phyloP scores from a whole-genome alignment of 73 alveolate genomes.

The Effrenium voratum region DNA sequence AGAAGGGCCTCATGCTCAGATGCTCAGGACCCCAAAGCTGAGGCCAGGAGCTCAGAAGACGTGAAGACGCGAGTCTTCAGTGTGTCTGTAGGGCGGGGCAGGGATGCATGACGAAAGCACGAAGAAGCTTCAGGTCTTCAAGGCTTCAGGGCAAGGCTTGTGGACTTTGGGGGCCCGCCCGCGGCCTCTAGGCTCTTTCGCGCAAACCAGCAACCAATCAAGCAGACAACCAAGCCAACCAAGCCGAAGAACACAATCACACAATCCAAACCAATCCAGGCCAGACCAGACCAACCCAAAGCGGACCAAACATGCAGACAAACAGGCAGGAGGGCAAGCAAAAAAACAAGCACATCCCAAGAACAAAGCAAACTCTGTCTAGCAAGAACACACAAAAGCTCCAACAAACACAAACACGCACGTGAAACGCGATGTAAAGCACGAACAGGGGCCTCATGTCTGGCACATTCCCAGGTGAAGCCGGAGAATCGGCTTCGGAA shows the following conservation, averaged over 20 bases:
- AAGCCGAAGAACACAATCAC: not conserved
- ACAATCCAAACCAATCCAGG: not conserved
- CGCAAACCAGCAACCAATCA: not conserved
- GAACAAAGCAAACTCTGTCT: not conserved
- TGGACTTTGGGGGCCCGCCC: not conserved
- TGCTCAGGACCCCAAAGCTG: not conserved
- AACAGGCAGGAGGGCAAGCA: not conserved
- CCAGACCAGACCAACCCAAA: not conserved
- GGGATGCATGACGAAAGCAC: not conserved
- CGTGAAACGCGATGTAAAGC: not conserved
- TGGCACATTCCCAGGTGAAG: too few relatives aligned
- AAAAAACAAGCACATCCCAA: too few relatives aligned
- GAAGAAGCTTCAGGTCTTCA: not conserved
- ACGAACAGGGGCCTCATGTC: too few relatives aligned
- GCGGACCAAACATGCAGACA: not conserved
- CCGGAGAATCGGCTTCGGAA: constrained; percentile 73
- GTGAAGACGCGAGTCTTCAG: too few relatives aligned
- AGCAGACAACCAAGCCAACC: not conserved
- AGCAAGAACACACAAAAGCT: not conserved
- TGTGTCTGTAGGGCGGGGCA: too few relatives aligned
- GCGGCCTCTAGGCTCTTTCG: not conserved
- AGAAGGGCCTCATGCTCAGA: too few relatives aligned
- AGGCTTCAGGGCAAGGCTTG: not conserved
- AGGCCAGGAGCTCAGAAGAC: not conserved
- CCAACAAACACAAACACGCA: not conserved